Percentiles rank a stretch among this genome's conserved stretches.
Evolutionary conservation across 2,329 filamentous ascomycete species (phyloP).

Genomic region (Alternaria atra): DNA sequence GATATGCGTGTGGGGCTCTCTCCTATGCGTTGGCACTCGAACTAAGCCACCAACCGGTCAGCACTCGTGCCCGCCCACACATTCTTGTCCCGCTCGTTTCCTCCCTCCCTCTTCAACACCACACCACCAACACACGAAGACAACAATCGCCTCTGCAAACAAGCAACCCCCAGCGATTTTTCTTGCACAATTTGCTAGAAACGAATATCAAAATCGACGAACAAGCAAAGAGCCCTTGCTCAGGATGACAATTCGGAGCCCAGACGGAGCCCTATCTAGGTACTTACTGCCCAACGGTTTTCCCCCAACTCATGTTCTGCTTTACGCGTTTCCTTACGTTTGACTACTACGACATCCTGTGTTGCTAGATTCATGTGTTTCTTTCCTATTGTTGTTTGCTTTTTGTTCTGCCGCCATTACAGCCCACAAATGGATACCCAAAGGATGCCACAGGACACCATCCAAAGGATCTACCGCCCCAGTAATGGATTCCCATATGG

Average conservation of each 20-base stretch:
- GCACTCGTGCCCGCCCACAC: slow-evolving; percentile 40
- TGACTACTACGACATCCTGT: slow-evolving; percentile 29
- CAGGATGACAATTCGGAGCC: slow-evolving; percentile 56
- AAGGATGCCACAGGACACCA: slow-evolving; percentile 36
- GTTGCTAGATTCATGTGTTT: slow-evolving; percentile 38
- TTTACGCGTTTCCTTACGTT: slow-evolving; percentile 31
- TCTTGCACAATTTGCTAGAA: slow-evolving; percentile 29
- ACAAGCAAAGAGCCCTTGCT: slow-evolving; percentile 50
- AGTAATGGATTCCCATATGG: slow-evolving; percentile 30
- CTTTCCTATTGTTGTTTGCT: slow-evolving; percentile 30
- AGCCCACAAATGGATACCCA: slow-evolving; percentile 36
- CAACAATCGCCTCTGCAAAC: slow-evolving; percentile 27
- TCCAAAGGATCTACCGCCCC: slow-evolving; percentile 23
- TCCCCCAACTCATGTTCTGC: slow-evolving; percentile 34
- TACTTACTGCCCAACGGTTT: slow-evolving; percentile 55
- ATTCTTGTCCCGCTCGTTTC: slow-evolving; percentile 37
- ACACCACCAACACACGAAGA: slow-evolving; percentile 23
- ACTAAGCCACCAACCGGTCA: slow-evolving; percentile 45
- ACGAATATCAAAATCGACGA: slow-evolving; percentile 26
- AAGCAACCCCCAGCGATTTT: slow-evolving; percentile 15
- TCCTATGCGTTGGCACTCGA: slow-evolving; percentile 49
- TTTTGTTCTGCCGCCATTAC: slow-evolving; percentile 42
- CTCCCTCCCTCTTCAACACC: slow-evolving; percentile 38
- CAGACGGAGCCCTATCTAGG: slow-evolving; percentile 53
- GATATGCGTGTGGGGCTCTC: slow-evolving; percentile 46